phyloP scores from a whole-genome alignment of 495 filamentous ascomycete genomes.

The Cladorrhinum samala region DNA sequence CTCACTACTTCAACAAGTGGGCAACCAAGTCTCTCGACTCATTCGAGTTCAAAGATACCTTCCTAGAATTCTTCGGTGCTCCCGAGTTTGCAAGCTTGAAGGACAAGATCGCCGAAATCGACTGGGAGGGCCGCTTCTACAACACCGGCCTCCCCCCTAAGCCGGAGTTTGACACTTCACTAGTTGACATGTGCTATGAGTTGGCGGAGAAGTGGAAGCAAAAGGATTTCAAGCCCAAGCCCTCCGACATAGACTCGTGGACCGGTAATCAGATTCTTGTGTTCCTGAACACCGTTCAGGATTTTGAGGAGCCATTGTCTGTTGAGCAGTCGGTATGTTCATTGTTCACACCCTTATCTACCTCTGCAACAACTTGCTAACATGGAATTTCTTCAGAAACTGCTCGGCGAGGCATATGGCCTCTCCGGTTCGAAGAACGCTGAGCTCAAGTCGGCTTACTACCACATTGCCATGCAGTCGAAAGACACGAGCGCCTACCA shows the following conservation, averaged over 20 bases:
- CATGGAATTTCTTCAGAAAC: constrained; percentile 26
- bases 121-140: constrained; percentile 89
- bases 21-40: constrained; percentile 78
- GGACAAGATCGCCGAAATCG: constrained; percentile 58
- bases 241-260: constrained; percentile 63
- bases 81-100: constrained; percentile 59
- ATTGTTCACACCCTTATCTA: not conserved
- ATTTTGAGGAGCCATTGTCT: constrained; percentile 55
- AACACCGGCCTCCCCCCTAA: constrained; percentile 79
- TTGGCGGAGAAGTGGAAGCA: constrained; percentile 74
- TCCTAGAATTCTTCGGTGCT: constrained; percentile 72
- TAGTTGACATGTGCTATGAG: constrained; percentile 78
- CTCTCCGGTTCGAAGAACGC: constrained; percentile 67
- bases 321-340: constrained; percentile 46
- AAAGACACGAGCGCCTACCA: constrained; percentile 59
- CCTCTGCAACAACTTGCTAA: constrained; percentile 10
- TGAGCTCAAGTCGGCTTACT: constrained; percentile 75
- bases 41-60: constrained; percentile 83
- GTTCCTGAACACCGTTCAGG: constrained; percentile 72
- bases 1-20: constrained; percentile 85
- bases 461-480: constrained; percentile 68
- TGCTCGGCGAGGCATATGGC: constrained; percentile 67
- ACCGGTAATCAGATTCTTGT: constrained; percentile 83
- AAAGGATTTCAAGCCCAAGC: constrained; percentile 56
- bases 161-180: constrained; percentile 80